Evolutionary conservation across 139 green algal species (phyloP), one percentile per base, ranked within the genome.

Genomic region (Gonium pectorale): DNA sequence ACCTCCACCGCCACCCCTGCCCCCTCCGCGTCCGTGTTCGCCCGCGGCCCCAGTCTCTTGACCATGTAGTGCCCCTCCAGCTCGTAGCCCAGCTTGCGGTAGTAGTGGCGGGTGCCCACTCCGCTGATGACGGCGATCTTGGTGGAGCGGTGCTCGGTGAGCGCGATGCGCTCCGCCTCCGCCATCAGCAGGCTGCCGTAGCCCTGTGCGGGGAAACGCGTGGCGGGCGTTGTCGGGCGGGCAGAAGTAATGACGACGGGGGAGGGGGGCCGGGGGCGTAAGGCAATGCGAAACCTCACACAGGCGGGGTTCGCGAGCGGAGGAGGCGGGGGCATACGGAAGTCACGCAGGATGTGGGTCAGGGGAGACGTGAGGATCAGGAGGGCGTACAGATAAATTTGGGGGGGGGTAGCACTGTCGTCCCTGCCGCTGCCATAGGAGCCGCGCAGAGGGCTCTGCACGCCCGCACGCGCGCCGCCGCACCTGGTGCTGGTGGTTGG

Each of bases 21-120:
- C 43, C 27, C n/a, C 46, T n/a, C 8, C 70, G 46, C 44, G n/a
- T 4, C 44, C 31, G n/a, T 29, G 29, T n/a, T 11, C 33, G 17
- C 13, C 49, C 51, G 49, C 49, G 35, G 8, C 35, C 27, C 43
- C 54, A 96, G 81, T 13, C 67, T 24, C 89, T 99, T 99, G 35
- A 97, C 94, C 97, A 99, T 99, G 92, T 99, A 99, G 15, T 93
- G 94, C n/a, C 96, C 97, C 84, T 99, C 95, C 67, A 99, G 90
- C 79, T 98, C 89, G 78, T 98, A 99, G 37, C 49, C 38, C 62
- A 89, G 43, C 59, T 74, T 80, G 44, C 44, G 63, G 86, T 99
- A 99, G 92, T 99, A 99, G 90, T 99, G 95, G 43, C 97, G 92
- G 17, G 97, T 99, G 74, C 97, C 97, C 77, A 99, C 95, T 2